Conservation (phyloP, 768 basidiomycete genomes). For the Suillus ampliporus region DNA sequence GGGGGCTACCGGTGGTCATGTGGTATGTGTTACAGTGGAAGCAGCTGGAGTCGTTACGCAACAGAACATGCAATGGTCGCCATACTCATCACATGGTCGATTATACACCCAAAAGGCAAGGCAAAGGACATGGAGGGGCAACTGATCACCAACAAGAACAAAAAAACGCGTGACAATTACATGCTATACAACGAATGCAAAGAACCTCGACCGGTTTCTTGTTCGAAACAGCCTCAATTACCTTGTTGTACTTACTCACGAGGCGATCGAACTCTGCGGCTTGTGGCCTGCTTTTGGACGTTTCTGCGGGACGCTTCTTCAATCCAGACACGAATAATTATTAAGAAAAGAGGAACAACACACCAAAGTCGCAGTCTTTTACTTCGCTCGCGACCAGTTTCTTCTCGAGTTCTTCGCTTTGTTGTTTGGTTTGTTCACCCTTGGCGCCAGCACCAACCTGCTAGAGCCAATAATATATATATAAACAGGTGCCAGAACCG, state of each 20-base stretch:
- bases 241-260: conserved; percentile 75
- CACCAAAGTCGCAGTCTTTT: conserved; percentile 72
- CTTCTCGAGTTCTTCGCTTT: conserved; percentile 72
- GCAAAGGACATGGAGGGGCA: too few species aligned
- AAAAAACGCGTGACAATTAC: neutral
- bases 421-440: conserved; percentile 34
- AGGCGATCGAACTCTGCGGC: conserved; percentile 83
- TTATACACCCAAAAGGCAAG: neutral
- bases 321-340: conserved; percentile 2
- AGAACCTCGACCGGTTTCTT: conserved; percentile 61
- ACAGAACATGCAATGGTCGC: neutral
- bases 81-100: neutral
- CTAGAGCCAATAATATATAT: conserved; percentile 22
- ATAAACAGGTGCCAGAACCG: neutral
- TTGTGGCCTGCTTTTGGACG: conserved; percentile 85
- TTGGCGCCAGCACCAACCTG: conserved; percentile 43
- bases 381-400: conserved; percentile 62
- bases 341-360: conserved; percentile 19
- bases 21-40: too few species aligned
- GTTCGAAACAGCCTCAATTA: conserved; percentile 61
- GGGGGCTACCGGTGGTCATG: too few species aligned
- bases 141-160: neutral
- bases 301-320: conserved; percentile 48
- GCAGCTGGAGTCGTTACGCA: too few species aligned
- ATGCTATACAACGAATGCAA: too few species aligned